A percentile compares a stretch with the other conserved stretches of the same genome.
Evolutionary conservation across 2,329 filamentous ascomycete species (phyloP).

Genomic region (Ophiosphaerella herpotricha): DNA sequence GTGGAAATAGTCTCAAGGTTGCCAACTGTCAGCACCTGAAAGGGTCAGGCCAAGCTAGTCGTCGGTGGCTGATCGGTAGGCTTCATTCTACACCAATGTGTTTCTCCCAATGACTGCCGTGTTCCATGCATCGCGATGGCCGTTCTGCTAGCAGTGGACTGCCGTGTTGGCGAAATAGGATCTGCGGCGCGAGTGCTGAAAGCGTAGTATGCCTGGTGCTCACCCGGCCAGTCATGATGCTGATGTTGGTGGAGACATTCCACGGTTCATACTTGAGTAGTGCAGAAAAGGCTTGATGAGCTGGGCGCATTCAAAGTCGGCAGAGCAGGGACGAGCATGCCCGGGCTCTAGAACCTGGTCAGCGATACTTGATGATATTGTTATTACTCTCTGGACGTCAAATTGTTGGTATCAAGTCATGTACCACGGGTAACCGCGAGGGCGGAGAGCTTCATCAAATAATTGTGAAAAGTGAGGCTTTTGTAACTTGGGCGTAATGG

Average conservation of each 20-base stretch:
- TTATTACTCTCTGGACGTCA: background rate
- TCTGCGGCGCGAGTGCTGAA: slow-evolving; percentile 35
- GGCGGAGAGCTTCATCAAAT: background rate
- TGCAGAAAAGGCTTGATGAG: background rate
- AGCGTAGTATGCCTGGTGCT: background rate
- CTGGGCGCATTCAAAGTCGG: too few species aligned
- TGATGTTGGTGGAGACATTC: background rate
- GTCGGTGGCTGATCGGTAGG: background rate
- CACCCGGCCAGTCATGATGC: background rate
- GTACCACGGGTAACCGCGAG: background rate
- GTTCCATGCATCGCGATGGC: slow-evolving; percentile 5
- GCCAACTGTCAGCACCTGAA: background rate
- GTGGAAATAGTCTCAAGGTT: background rate
- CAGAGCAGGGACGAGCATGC: background rate
- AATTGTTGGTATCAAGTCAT: background rate
- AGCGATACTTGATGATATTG: background rate
- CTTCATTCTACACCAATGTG: slow-evolving; percentile 2
- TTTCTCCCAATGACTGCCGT: slow-evolving; percentile 1
- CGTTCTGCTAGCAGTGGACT: slow-evolving; percentile 25
- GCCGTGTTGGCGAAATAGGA: slow-evolving; percentile 33
- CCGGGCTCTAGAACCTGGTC: background rate
- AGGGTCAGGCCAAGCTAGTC: background rate
- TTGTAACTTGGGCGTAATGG: background rate
- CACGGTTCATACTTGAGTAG: background rate
- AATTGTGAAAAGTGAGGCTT: background rate